Conservation (phyloP, 2,329 filamentous ascomycete genomes). For the Cercospora zeina region DNA sequence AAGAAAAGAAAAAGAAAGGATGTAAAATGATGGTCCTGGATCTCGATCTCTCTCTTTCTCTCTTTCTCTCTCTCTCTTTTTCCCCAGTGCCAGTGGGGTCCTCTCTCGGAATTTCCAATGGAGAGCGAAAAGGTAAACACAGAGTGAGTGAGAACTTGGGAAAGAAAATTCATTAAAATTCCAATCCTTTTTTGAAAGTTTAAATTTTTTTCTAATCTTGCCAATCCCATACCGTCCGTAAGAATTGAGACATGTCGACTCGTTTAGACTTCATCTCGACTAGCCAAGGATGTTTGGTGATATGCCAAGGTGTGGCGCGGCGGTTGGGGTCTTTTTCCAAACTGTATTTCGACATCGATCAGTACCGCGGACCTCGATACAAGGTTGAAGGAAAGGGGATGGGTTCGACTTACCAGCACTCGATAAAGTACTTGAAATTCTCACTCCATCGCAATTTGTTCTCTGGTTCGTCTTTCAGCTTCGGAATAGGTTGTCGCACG, state of each 20-base stretch:
- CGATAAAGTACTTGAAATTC: conserved; percentile 98
- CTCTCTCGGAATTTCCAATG: too few relatives aligned
- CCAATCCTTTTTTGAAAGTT: too few relatives aligned
- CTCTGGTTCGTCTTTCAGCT: conserved; percentile 79
- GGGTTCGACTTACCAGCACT: conserved; percentile 78
- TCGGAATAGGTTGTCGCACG: conserved; percentile 90
- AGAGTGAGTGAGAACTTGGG: too few relatives aligned
- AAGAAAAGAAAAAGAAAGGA: too few relatives aligned
- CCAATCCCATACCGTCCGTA: conserved; percentile 97
- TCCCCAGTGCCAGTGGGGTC: too few relatives aligned
- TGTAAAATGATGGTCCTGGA: too few relatives aligned
- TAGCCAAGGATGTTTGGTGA: conserved; percentile 99
- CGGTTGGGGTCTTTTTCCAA: conserved; percentile 88
- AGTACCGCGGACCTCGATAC: background rate
- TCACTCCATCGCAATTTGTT: conserved; percentile 92
- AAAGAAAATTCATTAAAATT: too few relatives aligned
- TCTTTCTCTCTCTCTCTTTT: too few relatives aligned
- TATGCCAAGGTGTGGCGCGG: conserved; percentile 93
- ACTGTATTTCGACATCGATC: conserved; percentile 50
- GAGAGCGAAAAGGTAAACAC: too few relatives aligned
- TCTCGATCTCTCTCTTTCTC: too few relatives aligned
- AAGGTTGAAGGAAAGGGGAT: background rate
- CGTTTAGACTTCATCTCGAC: conserved; percentile 92
- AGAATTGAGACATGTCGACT: conserved; percentile 95
- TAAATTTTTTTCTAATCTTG: conserved; percentile 56